Percentiles rank a stretch among this genome's conserved stretches.
phyloP scores from a whole-genome alignment of 768 basidiomycete genomes.

The Russula sp. region DNA sequence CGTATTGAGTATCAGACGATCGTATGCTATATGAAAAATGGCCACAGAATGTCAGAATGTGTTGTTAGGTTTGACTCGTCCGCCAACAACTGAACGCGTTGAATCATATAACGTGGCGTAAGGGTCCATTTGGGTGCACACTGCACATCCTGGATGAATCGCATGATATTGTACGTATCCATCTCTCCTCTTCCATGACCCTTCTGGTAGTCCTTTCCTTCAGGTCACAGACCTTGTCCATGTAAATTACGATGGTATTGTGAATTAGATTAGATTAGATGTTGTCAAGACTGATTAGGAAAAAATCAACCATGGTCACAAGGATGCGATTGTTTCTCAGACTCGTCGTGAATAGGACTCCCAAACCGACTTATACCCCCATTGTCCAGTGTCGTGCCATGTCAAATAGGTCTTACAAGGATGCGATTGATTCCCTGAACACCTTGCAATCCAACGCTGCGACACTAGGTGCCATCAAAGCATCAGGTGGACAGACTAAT shows the following conservation, averaged over 20 bases:
- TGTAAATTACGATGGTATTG: neutral
- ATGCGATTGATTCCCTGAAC: constrained; percentile 73
- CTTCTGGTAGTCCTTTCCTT: too few species aligned
- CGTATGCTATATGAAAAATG: too few species aligned
- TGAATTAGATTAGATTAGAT: neutral
- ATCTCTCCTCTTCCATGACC: too few species aligned
- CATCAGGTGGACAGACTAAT: constrained; percentile 59
- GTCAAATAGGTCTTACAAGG: constrained; percentile 64
- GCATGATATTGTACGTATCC: too few species aligned
- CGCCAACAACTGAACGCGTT: too few species aligned
- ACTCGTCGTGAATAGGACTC: neutral
- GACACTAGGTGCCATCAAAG: constrained; percentile 78
- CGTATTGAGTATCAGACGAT: too few species aligned
- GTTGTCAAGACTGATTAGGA: constrained; percentile 5
- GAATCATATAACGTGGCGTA: too few species aligned
- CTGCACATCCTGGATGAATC: too few species aligned
- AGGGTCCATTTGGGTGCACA: too few species aligned
- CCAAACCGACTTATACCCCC: neutral
- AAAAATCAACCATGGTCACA: constrained; percentile 1
- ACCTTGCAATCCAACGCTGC: constrained; percentile 91
- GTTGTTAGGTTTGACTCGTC: too few species aligned
- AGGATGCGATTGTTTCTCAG: constrained; percentile 7
- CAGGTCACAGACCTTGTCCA: too few species aligned
- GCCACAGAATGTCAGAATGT: too few species aligned
- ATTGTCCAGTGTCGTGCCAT: constrained; percentile 41